Percentiles rank a stretch among this genome's conserved stretches.
Conservation (phyloP, 257 asterid species). For the Solanum pennellii region DNA sequence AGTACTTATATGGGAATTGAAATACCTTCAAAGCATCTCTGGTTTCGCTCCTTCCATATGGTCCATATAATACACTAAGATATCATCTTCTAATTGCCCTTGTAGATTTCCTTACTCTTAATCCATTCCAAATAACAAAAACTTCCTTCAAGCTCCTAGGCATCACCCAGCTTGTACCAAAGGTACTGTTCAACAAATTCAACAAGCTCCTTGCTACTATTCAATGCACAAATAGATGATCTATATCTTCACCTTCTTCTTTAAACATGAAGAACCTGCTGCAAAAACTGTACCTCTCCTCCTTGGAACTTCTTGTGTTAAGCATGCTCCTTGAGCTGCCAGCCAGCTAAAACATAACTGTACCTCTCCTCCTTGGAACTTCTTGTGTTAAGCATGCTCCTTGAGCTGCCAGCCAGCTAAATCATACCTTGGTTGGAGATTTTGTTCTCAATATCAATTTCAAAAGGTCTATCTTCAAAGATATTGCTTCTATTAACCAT, state of each 20-base stretch:
- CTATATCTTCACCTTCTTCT: background rate
- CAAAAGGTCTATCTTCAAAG: background rate
- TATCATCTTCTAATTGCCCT: background rate
- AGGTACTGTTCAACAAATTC: background rate
- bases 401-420: background rate
- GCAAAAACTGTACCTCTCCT: background rate
- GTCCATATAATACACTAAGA: background rate
- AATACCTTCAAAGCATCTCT: background rate
- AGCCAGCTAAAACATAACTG: background rate
- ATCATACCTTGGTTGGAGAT: background rate
- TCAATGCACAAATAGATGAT: background rate
- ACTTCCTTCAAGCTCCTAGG: background rate
- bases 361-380: too few relatives aligned
- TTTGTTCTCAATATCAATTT: background rate
- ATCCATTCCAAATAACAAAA: background rate
- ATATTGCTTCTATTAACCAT: background rate
- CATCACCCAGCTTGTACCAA: background rate
- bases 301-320: background rate
- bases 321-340: background rate
- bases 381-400: background rate
- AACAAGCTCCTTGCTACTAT: background rate
- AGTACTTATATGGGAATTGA: background rate
- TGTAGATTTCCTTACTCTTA: background rate
- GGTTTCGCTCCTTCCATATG: background rate
- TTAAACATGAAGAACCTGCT: background rate